Base-by-base conservation (phyloP, 2,329 filamentous ascomycete genomes). In the Stagonosporopsis rhizophila region DNA sequence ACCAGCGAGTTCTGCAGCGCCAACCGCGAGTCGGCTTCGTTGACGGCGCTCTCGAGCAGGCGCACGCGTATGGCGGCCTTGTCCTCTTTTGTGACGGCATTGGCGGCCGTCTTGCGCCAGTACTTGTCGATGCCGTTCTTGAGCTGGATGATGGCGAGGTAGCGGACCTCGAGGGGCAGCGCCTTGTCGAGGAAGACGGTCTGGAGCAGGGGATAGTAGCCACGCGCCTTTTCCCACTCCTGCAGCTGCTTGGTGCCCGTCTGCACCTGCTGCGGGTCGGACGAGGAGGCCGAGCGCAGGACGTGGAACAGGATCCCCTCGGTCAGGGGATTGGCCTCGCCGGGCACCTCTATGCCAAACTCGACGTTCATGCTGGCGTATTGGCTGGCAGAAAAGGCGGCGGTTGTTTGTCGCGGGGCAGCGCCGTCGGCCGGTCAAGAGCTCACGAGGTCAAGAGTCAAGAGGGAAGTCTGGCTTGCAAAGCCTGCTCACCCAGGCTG, bases 121-220 rank as follows among this genome's bases (percentile, higher is more conserved):
- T 92, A 92, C 73, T 89, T 92, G 74, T 98, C 94, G 76, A 98
- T 93, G 52, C 93, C 95, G 75, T 98, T 97, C 75, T 98, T 98
- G 50, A 99, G 83, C 73, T 96, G 91, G 65, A 98, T 96, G 55
- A 98, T 87, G 51, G 94, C 90, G 11, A 97, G 87, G 70, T 96
- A 92, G 59, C 95, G 90, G 49, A 94, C 85, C 68, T 96, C 88
- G 55, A 86, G 78, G 1, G 91, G 90, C 1, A 96, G 80, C 2
- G 87, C 86, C 59, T 87, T 87, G 78, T 96, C 90, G 61, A 96
- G 83, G 73, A 93, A 97, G 32, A 92, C 85, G 65, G 88, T 84
- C 89, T 82, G 80, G 1, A 83, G 73, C 48, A 82, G 71, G 22
- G 75, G 75, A 62, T 82, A 84, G 73, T 75, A 84, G 17, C 78